A percentile compares a stretch with the other conserved stretches of the same genome.
These are phyloP conservation scores for Cerrena zonata DNA, from an alignment of 1,284 basidiomycete species.

Conservation along the genomic window DNA sequence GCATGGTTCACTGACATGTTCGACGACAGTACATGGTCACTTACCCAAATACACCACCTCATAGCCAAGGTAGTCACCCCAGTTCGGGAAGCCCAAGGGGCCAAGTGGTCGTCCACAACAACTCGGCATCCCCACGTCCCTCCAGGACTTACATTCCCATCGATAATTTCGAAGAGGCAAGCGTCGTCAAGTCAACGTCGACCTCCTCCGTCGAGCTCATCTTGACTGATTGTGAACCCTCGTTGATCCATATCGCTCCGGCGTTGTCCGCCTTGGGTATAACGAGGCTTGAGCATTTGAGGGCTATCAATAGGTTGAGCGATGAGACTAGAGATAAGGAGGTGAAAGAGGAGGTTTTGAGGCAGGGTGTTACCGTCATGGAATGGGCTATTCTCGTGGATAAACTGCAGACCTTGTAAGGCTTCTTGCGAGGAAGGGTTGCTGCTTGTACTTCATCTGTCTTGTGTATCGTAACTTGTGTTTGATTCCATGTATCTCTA, in stretches of 20 bases:
- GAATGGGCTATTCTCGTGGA: constrained; percentile 76
- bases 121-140: constrained; percentile 15
- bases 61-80: constrained; percentile 19
- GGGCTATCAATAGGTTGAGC: constrained; percentile 51
- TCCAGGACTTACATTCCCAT: constrained; percentile 13
- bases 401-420: constrained; percentile 31
- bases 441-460: too few species aligned
- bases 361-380: constrained; percentile 57
- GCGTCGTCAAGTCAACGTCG: constrained; percentile 23
- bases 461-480: too few species aligned
- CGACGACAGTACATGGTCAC: constrained; percentile 24
- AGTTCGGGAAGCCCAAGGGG: constrained; percentile 19
- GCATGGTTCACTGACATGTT: too few species aligned
- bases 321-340: constrained; percentile 62
- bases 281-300: constrained; percentile 49
- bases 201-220: constrained; percentile 43
- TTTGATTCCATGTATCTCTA: too few species aligned
- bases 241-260: constrained; percentile 53
- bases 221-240: constrained; percentile 52
- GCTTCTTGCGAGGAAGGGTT: too few species aligned
- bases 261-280: constrained; percentile 54
- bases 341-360: constrained; percentile 60
- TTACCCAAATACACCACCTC: constrained; percentile 27
- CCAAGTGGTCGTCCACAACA: constrained; percentile 7
- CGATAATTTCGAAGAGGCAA: constrained; percentile 10